Evolutionary conservation across 495 filamentous ascomycete genomes (phyloP), one percentile per base, ranked within the genome.

Genomic region (Daldinia concentrica): DNA sequence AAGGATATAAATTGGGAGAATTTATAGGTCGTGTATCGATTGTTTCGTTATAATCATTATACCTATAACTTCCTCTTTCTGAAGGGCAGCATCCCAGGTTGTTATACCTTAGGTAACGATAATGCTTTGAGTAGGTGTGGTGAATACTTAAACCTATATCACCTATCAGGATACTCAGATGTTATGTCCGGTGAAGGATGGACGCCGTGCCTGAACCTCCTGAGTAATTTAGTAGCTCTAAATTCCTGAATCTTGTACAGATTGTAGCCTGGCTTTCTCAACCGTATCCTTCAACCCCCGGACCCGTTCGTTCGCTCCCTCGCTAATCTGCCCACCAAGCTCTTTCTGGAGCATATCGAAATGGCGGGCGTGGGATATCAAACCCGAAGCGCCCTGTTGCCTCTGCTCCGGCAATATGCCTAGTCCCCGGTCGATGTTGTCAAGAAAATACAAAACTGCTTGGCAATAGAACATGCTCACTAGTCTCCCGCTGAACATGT

Each of bases 381-480:
- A 27, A 0, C 71, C 71, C 9, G 26, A 14, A 5, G 29, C 52
- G n/a, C 36, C 52, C 19, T 58, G 51, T 11, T 59, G 27, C 52
- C 54, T 34, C 58, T 74, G 71, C n/a, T 69, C 66, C 1, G 66
- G 62, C 2, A 60, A 30, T 26, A 66, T 58, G n/a, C 66, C 58
- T 1, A 74, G 58, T 2, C 58, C 71, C 3, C 71, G 61, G 27
- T 74, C 66, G 62, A 74, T 74, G 29, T 70, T 74, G 6, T 60
- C 71, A 0, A 63, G 51, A 52, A 74, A 74, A n/a, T 74, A 74
- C 11, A 70, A 36, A 17, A 70, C 66, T 2, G 71, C 65, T 32
- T 69, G 71, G 65, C 65, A 69, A 34, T 58, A 69, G 57, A 73
- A 69, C 71, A 73, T 73, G 50, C 66, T 62, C 36, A 63, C 51